Evolutionary conservation across 2,329 filamentous ascomycete genomes (phyloP).

Genomic region (Truncatella angustata): DNA sequence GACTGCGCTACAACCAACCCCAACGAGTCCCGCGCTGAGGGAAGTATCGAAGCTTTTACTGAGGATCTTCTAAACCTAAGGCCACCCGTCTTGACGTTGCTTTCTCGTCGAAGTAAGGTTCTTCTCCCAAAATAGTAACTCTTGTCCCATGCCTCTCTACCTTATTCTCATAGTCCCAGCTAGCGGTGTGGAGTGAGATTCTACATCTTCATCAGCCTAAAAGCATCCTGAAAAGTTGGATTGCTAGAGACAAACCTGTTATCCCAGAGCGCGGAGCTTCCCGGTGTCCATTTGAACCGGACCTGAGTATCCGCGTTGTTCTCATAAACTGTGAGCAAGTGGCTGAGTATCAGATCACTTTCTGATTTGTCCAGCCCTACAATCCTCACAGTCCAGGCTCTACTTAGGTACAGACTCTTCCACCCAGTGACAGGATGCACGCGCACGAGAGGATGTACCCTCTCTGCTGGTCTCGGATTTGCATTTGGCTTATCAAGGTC

Average conservation of each 20-base stretch:
- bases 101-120: slow-evolving; percentile 52
- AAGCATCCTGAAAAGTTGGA: slow-evolving; percentile 5
- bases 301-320: slow-evolving; percentile 58
- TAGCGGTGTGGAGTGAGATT: slow-evolving; percentile 58
- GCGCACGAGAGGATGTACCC: slow-evolving; percentile 4
- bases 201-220: slow-evolving; percentile 21
- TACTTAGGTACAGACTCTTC: slow-evolving; percentile 52
- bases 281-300: slow-evolving; percentile 50
- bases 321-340: slow-evolving; percentile 56
- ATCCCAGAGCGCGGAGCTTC: slow-evolving; percentile 54
- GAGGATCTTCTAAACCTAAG: slow-evolving; percentile 50
- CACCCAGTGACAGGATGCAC: slow-evolving; percentile 8
- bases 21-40: no score
- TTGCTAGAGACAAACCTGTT: slow-evolving; percentile 49
- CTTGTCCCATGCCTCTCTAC: slow-evolving; percentile 57
- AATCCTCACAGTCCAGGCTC: slow-evolving; percentile 43
- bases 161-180: slow-evolving; percentile 57
- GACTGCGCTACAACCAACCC: no score
- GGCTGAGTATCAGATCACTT: slow-evolving; percentile 50
- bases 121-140: slow-evolving; percentile 57
- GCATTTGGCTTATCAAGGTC: not conserved
- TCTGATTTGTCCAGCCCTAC: not conserved
- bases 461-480: not conserved
- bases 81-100: slow-evolving; percentile 55
- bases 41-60: no score